Evolutionary conservation across 352 stramenopile species (phyloP), one percentile per base, ranked within the genome.

Genomic region (Pythium monospermum): DNA sequence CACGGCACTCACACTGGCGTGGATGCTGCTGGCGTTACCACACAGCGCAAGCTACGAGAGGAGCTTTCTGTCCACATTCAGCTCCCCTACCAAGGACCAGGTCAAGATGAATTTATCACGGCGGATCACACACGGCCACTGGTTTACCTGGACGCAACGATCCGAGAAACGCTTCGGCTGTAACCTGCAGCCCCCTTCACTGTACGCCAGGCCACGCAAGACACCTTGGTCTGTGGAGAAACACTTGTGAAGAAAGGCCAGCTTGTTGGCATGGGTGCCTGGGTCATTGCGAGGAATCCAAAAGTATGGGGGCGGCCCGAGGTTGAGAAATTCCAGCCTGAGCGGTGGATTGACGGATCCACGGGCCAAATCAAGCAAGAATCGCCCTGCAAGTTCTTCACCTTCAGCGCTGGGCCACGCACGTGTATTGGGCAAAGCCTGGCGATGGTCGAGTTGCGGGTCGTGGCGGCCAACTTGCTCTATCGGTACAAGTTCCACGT

Each of bases 1-100:
- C 0, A 94, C 83, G 2, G 77, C 83, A 4, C 60, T 48, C 48
- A 76, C 82, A 18, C 38, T 94, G n/a, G 69, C 64, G 26, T 95
- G 85, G 85, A 59, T 86, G 3, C 65, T 94, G 27, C 78, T 85
- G 43, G 75, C 76, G 57, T 59, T 95, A 6, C 71, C 64, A 61
- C 13, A 61, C 91, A 55, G 82, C 79, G 8, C 47, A 72, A 16
- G 68, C 85, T 0, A 48, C 30, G 30, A 35, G 30, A 13, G 30
- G n/a, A n/a, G n/a, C n/a, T n/a, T n/a, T n/a, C n/a, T n/a, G n/a
- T n/a, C n/a, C n/a, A n/a, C n/a, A n/a, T n/a, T n/a, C n/a, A n/a
- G n/a, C n/a, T n/a, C n/a, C n/a, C n/a, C 64, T 32, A 50, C 53
- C 1, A 71, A 71, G n/a, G 58, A 89, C 35, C 60, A 66, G 0